Conservation (phyloP, 2,329 filamentous ascomycete species). For the Neonectria hederae region DNA sequence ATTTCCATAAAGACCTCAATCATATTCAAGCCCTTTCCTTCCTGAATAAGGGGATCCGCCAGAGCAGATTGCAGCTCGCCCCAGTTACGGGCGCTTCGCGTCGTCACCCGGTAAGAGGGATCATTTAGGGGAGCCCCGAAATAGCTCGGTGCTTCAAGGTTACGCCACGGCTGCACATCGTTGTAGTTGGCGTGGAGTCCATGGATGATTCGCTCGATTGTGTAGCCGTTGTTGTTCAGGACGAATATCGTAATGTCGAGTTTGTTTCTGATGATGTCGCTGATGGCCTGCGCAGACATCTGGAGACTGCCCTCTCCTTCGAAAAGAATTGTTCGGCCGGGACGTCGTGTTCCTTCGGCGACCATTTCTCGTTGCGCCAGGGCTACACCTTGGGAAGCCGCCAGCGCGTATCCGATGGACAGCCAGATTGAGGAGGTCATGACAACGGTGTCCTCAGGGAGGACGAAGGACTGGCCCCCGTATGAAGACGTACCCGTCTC, state of each 20-base stretch:
- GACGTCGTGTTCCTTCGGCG: not conserved
- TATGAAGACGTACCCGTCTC: slow-evolving; percentile 9
- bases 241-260: slow-evolving; percentile 18
- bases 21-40: slow-evolving; percentile 8
- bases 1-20: slow-evolving; percentile 13
- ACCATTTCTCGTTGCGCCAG: not conserved
- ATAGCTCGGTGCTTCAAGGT: slow-evolving; percentile 10
- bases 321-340: slow-evolving; percentile 11
- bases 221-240: slow-evolving; percentile 18
- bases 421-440: slow-evolving; percentile 15
- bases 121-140: slow-evolving; percentile 3
- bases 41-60: not conserved
- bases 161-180: slow-evolving; percentile 12
- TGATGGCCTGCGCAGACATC: slow-evolving; percentile 18
- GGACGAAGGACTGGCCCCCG: slow-evolving; percentile 9
- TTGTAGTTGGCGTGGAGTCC: slow-evolving; percentile 7
- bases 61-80: not conserved
- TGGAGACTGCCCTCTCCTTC: slow-evolving; percentile 21
- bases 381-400: not conserved
- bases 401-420: slow-evolving; percentile 14
- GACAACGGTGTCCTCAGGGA: slow-evolving; percentile 1
- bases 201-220: slow-evolving; percentile 11
- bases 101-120: not conserved
- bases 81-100: not conserved
- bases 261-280: slow-evolving; percentile 17